Base-by-base conservation (phyloP, 768 basidiomycete genomes). In the Clitopilus passeckerianus region DNA sequence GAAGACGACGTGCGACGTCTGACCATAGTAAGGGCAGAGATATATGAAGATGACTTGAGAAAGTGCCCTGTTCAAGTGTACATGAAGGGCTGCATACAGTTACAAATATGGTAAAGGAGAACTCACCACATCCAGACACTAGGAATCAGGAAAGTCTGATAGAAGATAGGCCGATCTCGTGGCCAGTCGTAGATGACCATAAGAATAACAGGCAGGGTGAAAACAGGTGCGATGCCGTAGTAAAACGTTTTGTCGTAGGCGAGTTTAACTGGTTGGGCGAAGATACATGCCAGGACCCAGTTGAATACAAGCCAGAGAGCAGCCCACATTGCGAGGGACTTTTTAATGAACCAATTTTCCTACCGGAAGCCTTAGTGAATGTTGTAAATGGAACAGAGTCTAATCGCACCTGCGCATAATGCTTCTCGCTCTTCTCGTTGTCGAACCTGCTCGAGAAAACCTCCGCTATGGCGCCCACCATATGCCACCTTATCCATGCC, bases 131-230 rank as follows among this genome's bases (percentile, higher is more conserved):
- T 75, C 87, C 88, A 90, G 16, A 84, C 79, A 1, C 87, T 80
- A 53, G 80, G 68, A 3, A 77, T 71, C 16, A 91, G 72, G 52
- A 82, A 75, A n/a, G 76, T 54, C 71, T 93, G 91, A 69, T 90
- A 92, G 5, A 81, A 69, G 27, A 74, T 70, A 14, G 76, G 75
- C 18, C 81, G 77, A 61, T 86, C 82, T 44, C 87, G 77, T 1
- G 90, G 91, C 77, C 84, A 86, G 74, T 93, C 86, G 66, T 82
- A 87, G 57, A 87, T 74, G 58, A 91, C 80, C 77, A 91, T 78
- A 55, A 83, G 68, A 27, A 85, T 68, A 34, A 91, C 72, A 0
- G 87, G 88, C 20, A 91, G 69, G 27, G 82, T 87, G 55, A 89
- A 69, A 2, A 73, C 69, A 1, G 90, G 85, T 2, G 84, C 80